Conservation (phyloP, 352 stramenopile species). For the Phytophthora sojae region DNA sequence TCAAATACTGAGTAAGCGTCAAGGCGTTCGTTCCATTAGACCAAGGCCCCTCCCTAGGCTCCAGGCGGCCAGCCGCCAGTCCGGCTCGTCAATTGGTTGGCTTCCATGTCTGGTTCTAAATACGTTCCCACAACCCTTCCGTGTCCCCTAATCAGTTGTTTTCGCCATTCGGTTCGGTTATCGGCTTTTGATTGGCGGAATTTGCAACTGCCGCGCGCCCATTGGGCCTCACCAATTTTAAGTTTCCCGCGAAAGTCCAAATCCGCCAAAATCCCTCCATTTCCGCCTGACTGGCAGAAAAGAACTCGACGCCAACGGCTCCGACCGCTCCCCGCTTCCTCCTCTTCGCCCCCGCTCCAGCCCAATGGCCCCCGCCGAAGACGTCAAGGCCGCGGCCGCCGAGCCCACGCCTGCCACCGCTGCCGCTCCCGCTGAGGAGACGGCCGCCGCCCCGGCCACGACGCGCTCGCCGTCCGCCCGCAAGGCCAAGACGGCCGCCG, state of each 20-base stretch:
- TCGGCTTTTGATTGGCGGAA: constrained; percentile 43
- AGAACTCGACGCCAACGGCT: constrained; percentile 51
- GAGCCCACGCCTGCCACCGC: constrained; percentile 39
- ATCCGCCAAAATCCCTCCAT: constrained; percentile 28
- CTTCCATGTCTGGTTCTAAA: constrained; percentile 24
- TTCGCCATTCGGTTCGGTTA: constrained; percentile 29
- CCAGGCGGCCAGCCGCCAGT: neutral
- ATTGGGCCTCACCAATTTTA: constrained; percentile 35
- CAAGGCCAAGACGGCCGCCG: constrained; percentile 69
- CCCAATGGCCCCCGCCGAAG: constrained; percentile 52
- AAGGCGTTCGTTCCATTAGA: no score
- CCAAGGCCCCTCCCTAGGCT: no score
- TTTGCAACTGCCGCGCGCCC: neutral
- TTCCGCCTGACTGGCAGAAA: constrained; percentile 45
- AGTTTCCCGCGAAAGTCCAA: constrained; percentile 38
- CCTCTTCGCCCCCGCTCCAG: neutral
- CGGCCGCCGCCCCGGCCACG: constrained; percentile 18
- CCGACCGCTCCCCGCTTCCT: constrained; percentile 25
- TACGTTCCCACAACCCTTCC: constrained; percentile 28
- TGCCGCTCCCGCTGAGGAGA: constrained; percentile 24
- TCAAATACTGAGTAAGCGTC: no score
- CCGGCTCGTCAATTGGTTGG: neutral
- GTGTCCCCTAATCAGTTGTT: constrained; percentile 34
- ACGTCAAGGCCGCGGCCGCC: constrained; percentile 62
- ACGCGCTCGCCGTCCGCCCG: constrained; percentile 66